Base-by-base conservation (phyloP, 768 basidiomycete species). In the Russula lepida region DNA sequence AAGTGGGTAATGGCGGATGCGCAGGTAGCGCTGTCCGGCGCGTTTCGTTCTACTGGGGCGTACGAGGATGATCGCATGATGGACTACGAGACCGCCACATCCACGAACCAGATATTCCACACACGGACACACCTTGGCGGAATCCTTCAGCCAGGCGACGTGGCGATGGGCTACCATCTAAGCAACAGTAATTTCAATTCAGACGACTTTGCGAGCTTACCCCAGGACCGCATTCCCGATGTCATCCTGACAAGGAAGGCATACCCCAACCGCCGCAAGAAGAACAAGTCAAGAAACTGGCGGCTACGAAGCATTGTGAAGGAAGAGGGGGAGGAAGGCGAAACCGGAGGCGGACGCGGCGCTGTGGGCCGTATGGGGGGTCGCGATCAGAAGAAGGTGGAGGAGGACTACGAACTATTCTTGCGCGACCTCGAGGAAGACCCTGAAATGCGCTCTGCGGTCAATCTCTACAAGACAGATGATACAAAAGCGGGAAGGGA, bases 341-440 rank as follows among this genome's bases (percentile, higher is more conserved):
- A 92, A 69, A 87, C 85, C 15, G 81, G 86, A 32, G 80, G 76
- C 51, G 87, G 84, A 35, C 77, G 90, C 46, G 94, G 94, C 58
- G 86, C 93, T n/a, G 85, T 95, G 47, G 94, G 94, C 1, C 77
- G 92, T 50, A 80, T 88, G 80, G 94, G 94, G 12, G 94, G 93
- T 37, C 78, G 92, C 50, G 94, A 95, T 74, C 82, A 85, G 74
- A 86, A 81, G 76, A 93, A 94, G 78, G 91, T 98, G 60, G 94
- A 98, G 67, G 86, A 92, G 71, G 95, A 99, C 71, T 99, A 98
- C 74, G 97, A 98, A 77, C 65, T 91, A 54, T 99, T 99, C 83
- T 76, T 98, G 73, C 82, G 89, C 49, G 94, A 97, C 64, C 74
- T 98, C 52, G 94, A 97, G 73, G 95, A 98, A 72, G 95, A 98